Base-by-base conservation (phyloP, 1,284 basidiomycete genomes). In the Phellinidium pouzarii region DNA sequence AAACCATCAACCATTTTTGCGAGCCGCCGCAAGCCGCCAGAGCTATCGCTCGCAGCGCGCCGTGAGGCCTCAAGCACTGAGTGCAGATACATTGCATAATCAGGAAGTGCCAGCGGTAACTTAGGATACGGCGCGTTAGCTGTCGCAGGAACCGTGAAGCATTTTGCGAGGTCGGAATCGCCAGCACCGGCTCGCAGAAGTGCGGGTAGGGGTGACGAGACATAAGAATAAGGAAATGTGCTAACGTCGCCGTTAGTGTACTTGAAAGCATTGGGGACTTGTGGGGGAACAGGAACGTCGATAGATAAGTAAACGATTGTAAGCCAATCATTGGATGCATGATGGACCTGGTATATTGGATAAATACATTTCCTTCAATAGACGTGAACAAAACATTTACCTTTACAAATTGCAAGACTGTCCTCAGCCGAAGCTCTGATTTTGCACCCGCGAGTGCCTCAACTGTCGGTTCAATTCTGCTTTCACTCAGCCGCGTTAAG, bases 401-500 rank as follows among this genome's bases (percentile, higher is more conserved):
- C 72, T 80, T 85, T 50, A 87, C 72, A 60, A 89, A 87, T 60
- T 88, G 85, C 50, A 90, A 68, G 0, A 90, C 84, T 0, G 82
- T 80, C 38, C 87, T 79, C 38, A 90, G 67, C 55, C 75, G 76
- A 53, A 84, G 70, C 5, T 79, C 76, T 3, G 73, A 68, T 59
- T 81, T 83, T 19, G 74, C 70, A 0, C 75, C 65, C 1, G 80
- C 77, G 58, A 85, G 67, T 0, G 82, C 80, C 59, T 86, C 83
- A 29, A 86, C 62, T 0, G 82, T 79, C 1, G 86, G 78, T 59
- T 89, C 83, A 37, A 90, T 70, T 48, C 79, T 76, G 2, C 84
- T 84, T 19, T 74, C 77, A 53, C 82, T 81, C 54, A 88, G 64
- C 53, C 81, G 71, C 20, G 84, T 85, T 78, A 89, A 79, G 41